Evolutionary conservation across 106 monocot species (phyloP).

Genomic region (Acorus calamus): DNA sequence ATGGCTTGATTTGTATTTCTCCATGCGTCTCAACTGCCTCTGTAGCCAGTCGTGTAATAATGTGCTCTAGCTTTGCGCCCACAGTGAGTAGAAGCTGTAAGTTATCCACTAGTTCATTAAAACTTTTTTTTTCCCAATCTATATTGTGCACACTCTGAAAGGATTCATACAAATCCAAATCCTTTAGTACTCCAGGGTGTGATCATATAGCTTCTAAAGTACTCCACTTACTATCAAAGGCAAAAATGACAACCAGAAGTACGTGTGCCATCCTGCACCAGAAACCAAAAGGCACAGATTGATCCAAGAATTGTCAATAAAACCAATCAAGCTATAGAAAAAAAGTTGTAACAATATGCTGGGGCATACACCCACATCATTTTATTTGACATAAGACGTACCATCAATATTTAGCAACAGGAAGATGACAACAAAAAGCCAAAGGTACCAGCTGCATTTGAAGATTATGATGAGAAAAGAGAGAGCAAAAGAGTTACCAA

Average conservation of each 20-base stretch:
- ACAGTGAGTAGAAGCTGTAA: constrained; percentile 68
- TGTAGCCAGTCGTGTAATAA: constrained; percentile 66
- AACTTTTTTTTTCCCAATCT: too few relatives aligned
- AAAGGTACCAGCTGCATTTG: constrained; percentile 78
- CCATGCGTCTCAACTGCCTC: constrained; percentile 15
- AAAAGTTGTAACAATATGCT: too few relatives aligned
- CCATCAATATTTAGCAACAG: constrained; percentile 69
- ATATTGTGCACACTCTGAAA: too few relatives aligned
- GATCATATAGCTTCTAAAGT: too few relatives aligned
- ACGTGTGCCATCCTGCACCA: constrained; percentile 87
- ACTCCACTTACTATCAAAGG: constrained; percentile 70
- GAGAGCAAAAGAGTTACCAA: too few relatives aligned
- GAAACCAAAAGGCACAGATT: not conserved
- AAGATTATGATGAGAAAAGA: not conserved
- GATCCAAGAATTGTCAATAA: not conserved
- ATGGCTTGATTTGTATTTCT: constrained; percentile 60
- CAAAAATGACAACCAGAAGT: constrained; percentile 81
- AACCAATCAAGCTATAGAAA: too few relatives aligned
- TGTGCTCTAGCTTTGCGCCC: constrained; percentile 81
- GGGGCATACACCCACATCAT: too few relatives aligned
- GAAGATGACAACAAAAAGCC: constrained; percentile 84
- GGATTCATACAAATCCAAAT: too few relatives aligned
- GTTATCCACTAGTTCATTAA: not conserved
- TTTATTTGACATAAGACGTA: constrained; percentile 6
- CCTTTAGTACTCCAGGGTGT: too few relatives aligned